Conservation (phyloP, 1,139 yeast genomes). For the Arxiozyma slooffiae region DNA sequence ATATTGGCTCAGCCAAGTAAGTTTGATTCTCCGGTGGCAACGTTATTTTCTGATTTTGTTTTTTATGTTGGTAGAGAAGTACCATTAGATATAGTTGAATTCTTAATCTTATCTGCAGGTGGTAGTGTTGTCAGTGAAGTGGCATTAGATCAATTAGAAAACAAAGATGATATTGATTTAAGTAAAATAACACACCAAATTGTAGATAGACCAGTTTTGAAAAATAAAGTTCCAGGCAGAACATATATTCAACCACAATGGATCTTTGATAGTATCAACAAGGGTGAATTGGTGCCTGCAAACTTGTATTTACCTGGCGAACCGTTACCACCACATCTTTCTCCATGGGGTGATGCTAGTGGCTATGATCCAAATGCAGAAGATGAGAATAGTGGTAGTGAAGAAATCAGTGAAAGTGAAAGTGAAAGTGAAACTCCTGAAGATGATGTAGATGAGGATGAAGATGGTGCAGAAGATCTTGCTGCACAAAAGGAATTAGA, state of each 20-base stretch:
- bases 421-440: slow-evolving; percentile 39
- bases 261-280: slow-evolving; percentile 88
- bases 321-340: slow-evolving; percentile 87
- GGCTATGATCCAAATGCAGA: slow-evolving; percentile 75
- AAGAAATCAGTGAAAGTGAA: slow-evolving; percentile 40
- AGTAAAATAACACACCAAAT: slow-evolving; percentile 82
- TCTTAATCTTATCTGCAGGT: slow-evolving; percentile 78
- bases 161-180: slow-evolving; percentile 43
- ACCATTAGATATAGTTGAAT: slow-evolving; percentile 82
- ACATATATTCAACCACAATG: slow-evolving; percentile 96
- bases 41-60: slow-evolving; percentile 61
- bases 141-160: slow-evolving; percentile 63
- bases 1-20: slow-evolving; percentile 69
- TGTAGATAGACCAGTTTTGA: slow-evolving; percentile 79
- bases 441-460: slow-evolving; percentile 35
- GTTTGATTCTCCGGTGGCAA: slow-evolving; percentile 46
- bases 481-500: slow-evolving; percentile 78
- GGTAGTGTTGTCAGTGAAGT: slow-evolving; percentile 82
- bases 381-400: slow-evolving; percentile 42
- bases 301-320: slow-evolving; percentile 88
- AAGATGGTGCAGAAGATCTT: slow-evolving; percentile 48
- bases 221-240: slow-evolving; percentile 76
- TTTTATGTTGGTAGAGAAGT: slow-evolving; percentile 94
- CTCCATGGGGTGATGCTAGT: slow-evolving; percentile 98
- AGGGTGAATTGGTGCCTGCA: slow-evolving; percentile 63